Percentiles rank a stretch among this genome's conserved stretches.
These are phyloP conservation scores for Carex cristatella DNA, from an alignment of 176 grass and related monocot species.

Conservation along the genomic window DNA sequence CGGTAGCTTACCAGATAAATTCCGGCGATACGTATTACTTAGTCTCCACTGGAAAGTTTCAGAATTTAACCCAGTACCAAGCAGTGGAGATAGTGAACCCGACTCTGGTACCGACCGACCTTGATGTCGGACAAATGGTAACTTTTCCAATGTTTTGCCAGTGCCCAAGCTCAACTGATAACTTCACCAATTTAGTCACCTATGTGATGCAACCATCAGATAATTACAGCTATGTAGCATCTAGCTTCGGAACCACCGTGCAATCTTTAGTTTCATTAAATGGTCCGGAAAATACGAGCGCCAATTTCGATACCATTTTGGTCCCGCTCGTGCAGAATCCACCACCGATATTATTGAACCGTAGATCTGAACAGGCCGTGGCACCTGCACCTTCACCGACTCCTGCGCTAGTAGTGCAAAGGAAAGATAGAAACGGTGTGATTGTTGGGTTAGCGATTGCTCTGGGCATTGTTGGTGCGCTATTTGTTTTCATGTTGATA, in stretches of 20 bases:
- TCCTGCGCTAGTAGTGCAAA: slow-evolving; percentile 1
- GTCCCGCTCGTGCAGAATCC: slow-evolving; percentile 51
- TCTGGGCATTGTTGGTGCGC: slow-evolving; percentile 42
- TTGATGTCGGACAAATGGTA: slow-evolving; percentile 50
- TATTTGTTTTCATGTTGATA: slow-evolving; percentile 50
- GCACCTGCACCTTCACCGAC: slow-evolving; percentile 37
- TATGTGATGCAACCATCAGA: slow-evolving; percentile 81
- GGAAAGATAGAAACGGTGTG: slow-evolving; percentile 37
- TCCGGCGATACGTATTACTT: slow-evolving; percentile 56
- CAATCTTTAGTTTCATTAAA: slow-evolving; percentile 58
- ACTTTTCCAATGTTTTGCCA: slow-evolving; percentile 90
- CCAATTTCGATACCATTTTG: slow-evolving; percentile 36
- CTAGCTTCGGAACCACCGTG: slow-evolving; percentile 46
- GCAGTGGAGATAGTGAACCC: slow-evolving; percentile 84
- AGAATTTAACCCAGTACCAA: slow-evolving; percentile 74
- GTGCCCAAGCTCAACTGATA: slow-evolving; percentile 39
- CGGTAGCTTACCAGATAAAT: slow-evolving; percentile 56
- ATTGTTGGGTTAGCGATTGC: slow-evolving; percentile 57
- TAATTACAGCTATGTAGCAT: slow-evolving; percentile 59
- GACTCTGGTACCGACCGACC: slow-evolving; percentile 35
- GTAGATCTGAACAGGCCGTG: slow-evolving; percentile 6
- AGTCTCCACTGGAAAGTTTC: slow-evolving; percentile 61
- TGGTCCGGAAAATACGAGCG: slow-evolving; percentile 41
- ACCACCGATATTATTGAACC: slow-evolving; percentile 58
- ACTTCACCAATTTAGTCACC: slow-evolving; percentile 52